Evolutionary conservation across 495 filamentous ascomycete genomes (phyloP).

Genomic region (Letharia columbiana): DNA sequence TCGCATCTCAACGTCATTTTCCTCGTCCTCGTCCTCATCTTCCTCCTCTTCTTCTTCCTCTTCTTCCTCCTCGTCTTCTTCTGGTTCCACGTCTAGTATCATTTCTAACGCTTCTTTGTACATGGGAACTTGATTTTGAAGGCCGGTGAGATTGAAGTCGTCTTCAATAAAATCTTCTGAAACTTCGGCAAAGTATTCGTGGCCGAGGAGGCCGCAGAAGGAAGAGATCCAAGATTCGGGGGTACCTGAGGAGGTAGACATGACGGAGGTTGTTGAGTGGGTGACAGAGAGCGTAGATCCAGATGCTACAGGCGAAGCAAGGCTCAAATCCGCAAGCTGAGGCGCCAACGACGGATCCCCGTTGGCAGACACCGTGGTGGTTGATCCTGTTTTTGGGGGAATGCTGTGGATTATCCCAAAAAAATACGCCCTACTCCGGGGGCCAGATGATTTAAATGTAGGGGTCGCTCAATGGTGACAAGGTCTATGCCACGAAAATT

Average conservation of each 20-base stretch:
- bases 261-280: conserved; percentile 43
- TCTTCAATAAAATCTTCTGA: conserved; percentile 99
- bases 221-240: conserved; percentile 96
- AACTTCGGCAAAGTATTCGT: conserved; percentile 98
- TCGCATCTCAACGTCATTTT: conserved; percentile 62
- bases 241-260: conserved; percentile 68
- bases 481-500: background rate
- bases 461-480: background rate
- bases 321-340: conserved; percentile 23
- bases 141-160: conserved; percentile 96
- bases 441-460: background rate
- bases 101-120: conserved; percentile 97
- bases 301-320: conserved; percentile 33
- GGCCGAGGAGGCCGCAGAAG: conserved; percentile 88
- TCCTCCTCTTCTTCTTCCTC: conserved; percentile 62
- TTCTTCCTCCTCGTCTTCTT: conserved; percentile 78
- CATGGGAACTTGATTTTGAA: conserved; percentile 94
- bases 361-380: conserved; percentile 26
- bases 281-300: conserved; percentile 37
- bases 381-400: conserved; percentile 1
- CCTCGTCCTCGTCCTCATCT: conserved; percentile 69
- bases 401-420: conserved; percentile 1
- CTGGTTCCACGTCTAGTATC: conserved; percentile 96
- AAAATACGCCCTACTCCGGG: background rate
- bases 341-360: conserved; percentile 22